phyloP scores from a whole-genome alignment of 768 basidiomycete genomes.

The Lactarius sp. region DNA sequence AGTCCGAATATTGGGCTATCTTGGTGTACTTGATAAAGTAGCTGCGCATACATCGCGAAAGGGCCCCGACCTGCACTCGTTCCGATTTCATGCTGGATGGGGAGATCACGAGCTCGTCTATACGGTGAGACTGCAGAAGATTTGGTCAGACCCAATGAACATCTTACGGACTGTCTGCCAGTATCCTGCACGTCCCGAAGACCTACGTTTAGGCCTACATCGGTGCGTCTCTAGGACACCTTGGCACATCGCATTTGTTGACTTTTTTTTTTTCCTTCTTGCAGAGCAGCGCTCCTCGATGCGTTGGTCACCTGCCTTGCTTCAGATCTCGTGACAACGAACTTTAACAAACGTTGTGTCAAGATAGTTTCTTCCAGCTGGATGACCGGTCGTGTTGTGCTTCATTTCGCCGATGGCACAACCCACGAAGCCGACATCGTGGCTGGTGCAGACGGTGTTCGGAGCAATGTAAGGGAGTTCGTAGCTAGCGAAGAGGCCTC shows the following conservation, averaged over 20 bases:
- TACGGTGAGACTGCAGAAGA: background rate
- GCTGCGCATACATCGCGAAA: no score
- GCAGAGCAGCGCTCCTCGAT: background rate
- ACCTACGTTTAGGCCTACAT: background rate
- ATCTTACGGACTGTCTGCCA: background rate
- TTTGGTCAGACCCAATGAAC: background rate
- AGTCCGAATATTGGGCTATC: no score
- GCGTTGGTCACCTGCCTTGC: background rate
- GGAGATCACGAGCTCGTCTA: background rate
- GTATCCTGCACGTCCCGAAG: background rate
- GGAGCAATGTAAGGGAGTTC: no score
- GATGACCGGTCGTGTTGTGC: background rate
- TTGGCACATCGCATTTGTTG: background rate
- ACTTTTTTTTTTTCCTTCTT: background rate
- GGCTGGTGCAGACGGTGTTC: background rate
- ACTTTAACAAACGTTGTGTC: background rate
- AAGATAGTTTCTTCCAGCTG: no score
- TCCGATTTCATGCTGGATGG: no score
- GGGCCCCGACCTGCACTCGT: no score
- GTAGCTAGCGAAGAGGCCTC: background rate
- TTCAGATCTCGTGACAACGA: background rate
- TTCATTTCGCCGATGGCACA: background rate
- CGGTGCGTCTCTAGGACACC: background rate
- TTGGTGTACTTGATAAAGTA: no score
- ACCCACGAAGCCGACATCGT: background rate